phyloP scores from a whole-genome alignment of 1,284 basidiomycete species.

The Trametes sp. region DNA sequence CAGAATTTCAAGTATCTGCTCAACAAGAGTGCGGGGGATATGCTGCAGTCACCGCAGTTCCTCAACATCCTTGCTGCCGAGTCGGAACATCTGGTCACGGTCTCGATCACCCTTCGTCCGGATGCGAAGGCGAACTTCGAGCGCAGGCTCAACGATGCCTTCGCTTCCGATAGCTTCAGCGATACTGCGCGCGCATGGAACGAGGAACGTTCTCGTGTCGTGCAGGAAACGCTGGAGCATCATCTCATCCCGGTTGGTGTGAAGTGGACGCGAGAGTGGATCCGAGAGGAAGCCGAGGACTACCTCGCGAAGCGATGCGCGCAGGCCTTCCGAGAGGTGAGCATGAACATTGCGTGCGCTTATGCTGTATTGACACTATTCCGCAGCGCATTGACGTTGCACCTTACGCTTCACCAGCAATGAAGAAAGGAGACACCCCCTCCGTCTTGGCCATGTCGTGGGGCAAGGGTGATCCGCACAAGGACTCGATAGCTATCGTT shows the following conservation, averaged over 20 bases:
- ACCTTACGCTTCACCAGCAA: slow-evolving; percentile 71
- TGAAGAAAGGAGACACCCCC: slow-evolving; percentile 76
- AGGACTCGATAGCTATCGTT: slow-evolving; percentile 88
- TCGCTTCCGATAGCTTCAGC: slow-evolving; percentile 86
- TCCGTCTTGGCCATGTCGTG: slow-evolving; percentile 94
- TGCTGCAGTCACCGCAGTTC: slow-evolving; percentile 83
- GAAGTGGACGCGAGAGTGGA: slow-evolving; percentile 90
- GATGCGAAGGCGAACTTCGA: slow-evolving; percentile 72
- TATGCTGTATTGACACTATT: slow-evolving; percentile 20
- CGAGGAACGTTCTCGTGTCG: slow-evolving; percentile 80
- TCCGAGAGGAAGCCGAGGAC: slow-evolving; percentile 93
- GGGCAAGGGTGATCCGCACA: slow-evolving; percentile 93
- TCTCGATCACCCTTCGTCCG: slow-evolving; percentile 76
- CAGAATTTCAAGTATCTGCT: slow-evolving; percentile 96
- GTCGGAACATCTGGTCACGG: slow-evolving; percentile 83
- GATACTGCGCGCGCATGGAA: slow-evolving; percentile 95
- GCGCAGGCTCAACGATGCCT: slow-evolving; percentile 81
- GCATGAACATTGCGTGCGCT: slow-evolving; percentile 32
- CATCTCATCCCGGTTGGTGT: slow-evolving; percentile 84
- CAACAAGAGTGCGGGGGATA: slow-evolving; percentile 80
- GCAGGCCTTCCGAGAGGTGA: slow-evolving; percentile 74
- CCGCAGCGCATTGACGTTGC: slow-evolving; percentile 75
- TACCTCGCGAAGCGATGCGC: slow-evolving; percentile 74
- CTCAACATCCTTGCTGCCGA: slow-evolving; percentile 94
- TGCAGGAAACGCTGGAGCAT: slow-evolving; percentile 81